These are phyloP conservation scores for Monosporozyma solicola DNA, from an alignment of 805 yeast species.

Conservation along the genomic window DNA sequence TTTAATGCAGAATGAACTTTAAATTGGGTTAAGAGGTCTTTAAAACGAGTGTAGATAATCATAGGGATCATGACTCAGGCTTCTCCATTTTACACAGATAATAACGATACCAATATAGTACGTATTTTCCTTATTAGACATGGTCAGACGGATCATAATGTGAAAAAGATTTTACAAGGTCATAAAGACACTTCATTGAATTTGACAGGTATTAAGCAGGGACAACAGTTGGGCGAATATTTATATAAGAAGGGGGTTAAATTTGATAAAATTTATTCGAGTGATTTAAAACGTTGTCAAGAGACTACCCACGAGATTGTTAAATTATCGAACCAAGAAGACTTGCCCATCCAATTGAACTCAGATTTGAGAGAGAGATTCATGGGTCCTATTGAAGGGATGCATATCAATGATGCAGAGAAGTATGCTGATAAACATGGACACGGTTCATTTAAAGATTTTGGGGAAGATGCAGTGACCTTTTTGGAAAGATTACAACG, in stretches of 20 bases:
- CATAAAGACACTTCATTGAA: conserved; percentile 61
- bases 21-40: too few relatives aligned
- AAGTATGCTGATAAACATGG: conserved; percentile 45
- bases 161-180: conserved; percentile 65
- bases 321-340: conserved; percentile 12
- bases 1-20: not conserved
- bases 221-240: conserved; percentile 41
- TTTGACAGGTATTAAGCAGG: conserved; percentile 53
- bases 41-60: not conserved
- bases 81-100: conserved; percentile 10
- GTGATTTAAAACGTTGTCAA: conserved; percentile 45
- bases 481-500: conserved; percentile 41
- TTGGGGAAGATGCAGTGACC: conserved; percentile 50
- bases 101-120: conserved; percentile 31
- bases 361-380: conserved; percentile 54
- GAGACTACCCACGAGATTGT: conserved; percentile 46
- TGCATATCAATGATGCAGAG: conserved; percentile 57
- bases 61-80: not conserved
- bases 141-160: conserved; percentile 75
- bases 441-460: conserved; percentile 42
- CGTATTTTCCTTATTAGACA: conserved; percentile 65
- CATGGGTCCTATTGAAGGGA: conserved; percentile 77
- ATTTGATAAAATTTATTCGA: conserved; percentile 32
- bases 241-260: conserved; percentile 25
- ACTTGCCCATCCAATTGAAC: conserved; percentile 27